These are phyloP conservation scores for Zoysia pacifica DNA, from an alignment of 176 grass and related monocot species.

Conservation along the genomic window DNA sequence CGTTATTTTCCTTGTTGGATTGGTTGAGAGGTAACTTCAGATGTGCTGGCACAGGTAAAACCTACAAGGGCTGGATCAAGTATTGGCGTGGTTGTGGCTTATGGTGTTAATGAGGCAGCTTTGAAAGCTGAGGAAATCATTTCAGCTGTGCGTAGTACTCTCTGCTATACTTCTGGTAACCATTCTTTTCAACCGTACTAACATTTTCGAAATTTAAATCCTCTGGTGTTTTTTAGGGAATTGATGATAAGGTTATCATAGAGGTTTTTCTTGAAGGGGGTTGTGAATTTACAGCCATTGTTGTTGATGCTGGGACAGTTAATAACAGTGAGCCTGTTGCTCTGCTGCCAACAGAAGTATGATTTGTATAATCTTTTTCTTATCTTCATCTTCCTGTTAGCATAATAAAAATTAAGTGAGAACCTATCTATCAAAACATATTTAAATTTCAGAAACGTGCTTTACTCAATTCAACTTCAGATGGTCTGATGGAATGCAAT, in stretches of 20 bases:
- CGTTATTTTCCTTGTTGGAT: slow-evolving; percentile 4
- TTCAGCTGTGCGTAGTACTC: slow-evolving; percentile 49
- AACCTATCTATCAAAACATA: neutral
- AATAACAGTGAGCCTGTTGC: slow-evolving; percentile 65
- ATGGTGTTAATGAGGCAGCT: slow-evolving; percentile 77
- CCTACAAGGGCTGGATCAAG: slow-evolving; percentile 90
- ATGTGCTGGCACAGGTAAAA: slow-evolving; percentile 64
- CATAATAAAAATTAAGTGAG: neutral
- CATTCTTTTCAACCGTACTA: neutral
- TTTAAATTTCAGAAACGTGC: neutral
- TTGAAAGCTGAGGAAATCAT: slow-evolving; percentile 76
- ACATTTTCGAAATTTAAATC: slow-evolving; percentile 7
- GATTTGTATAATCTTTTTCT: slow-evolving; percentile 11
- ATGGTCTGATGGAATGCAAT: neutral
- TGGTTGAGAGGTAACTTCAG: slow-evolving; percentile 27
- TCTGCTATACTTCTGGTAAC: neutral
- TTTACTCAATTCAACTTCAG: neutral
- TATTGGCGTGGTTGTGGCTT: slow-evolving; percentile 76
- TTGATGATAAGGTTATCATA: slow-evolving; percentile 83
- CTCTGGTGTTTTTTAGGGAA: slow-evolving; percentile 45
- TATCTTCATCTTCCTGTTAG: neutral
- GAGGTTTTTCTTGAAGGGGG: slow-evolving; percentile 93
- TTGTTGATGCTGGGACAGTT: slow-evolving; percentile 72
- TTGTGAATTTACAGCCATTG: slow-evolving; percentile 85
- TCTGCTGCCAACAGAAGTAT: slow-evolving; percentile 89